These are phyloP conservation scores for Colletotrichum sp. DNA, from an alignment of 2,329 filamentous ascomycete species.

Conservation along the genomic window DNA sequence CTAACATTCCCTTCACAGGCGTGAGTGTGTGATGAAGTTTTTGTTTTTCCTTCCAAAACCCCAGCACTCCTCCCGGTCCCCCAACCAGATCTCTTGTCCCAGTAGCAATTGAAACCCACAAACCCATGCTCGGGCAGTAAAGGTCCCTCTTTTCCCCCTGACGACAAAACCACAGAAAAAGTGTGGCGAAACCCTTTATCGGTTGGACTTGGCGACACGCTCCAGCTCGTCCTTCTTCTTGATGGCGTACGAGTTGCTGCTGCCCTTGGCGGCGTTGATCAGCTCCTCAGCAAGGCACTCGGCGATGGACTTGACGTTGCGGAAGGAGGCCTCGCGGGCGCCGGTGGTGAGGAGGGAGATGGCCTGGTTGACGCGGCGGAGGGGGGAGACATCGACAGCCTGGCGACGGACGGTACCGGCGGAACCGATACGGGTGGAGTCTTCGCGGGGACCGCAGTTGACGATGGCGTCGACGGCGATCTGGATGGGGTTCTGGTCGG, in stretches of 20 bases:
- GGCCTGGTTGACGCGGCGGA: constrained; percentile 99
- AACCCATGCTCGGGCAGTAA: not conserved
- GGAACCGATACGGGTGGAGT: constrained; percentile 98
- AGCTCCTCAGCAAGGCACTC: constrained; percentile 99
- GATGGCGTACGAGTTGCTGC: constrained; percentile 99
- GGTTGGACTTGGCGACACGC: constrained; percentile 99
- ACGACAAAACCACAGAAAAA: constrained; percentile 16
- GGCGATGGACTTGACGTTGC: constrained; percentile 99
- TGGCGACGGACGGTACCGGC: constrained; percentile 99
- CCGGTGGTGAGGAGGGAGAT: constrained; percentile 99
- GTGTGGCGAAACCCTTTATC: constrained; percentile 72
- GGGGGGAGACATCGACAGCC: constrained; percentile 99
- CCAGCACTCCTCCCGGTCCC: constrained; percentile 18
- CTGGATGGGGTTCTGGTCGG: constrained; percentile 99
- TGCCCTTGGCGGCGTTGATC: constrained; percentile 99
- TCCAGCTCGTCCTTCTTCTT: constrained; percentile 99
- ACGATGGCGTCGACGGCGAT: constrained; percentile 99
- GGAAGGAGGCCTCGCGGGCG: constrained; percentile 98
- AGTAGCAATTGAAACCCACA: not conserved
- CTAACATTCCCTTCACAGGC: not conserved
- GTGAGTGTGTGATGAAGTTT: constrained; percentile 2
- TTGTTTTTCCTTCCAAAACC: constrained; percentile 30
- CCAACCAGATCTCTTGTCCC: not conserved
- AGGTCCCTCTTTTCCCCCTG: not conserved
- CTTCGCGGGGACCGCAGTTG: constrained; percentile 99